Evolutionary conservation across 1,284 basidiomycete species (phyloP).

Genomic region (Melampsora americana): DNA sequence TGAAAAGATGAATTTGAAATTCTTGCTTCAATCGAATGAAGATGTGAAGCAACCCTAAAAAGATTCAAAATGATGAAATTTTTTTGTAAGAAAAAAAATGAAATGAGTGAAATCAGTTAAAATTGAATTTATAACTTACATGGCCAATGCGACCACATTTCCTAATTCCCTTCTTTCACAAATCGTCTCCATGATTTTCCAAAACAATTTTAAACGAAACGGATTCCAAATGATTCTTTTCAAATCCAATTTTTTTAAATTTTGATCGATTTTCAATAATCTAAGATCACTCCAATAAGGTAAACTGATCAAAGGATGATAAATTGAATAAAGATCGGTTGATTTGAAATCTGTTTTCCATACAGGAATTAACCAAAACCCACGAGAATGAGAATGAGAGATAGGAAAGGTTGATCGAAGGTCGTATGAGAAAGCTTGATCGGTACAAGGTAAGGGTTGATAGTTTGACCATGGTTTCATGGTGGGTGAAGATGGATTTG

Average conservation of each 20-base stretch:
- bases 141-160: slow-evolving; percentile 4
- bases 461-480: not conserved
- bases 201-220: slow-evolving; percentile 14
- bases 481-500: not conserved
- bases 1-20: not conserved
- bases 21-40: not conserved
- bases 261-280: too few species aligned
- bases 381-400: not conserved
- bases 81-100: too few species aligned
- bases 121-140: not conserved
- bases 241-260: not conserved
- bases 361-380: slow-evolving; percentile 40
- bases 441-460: slow-evolving; percentile 4
- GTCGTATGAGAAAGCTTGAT: not conserved
- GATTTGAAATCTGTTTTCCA: slow-evolving; percentile 2
- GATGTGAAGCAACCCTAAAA: not conserved
- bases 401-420: not conserved
- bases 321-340: slow-evolving; percentile 14
- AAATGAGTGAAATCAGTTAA: too few species aligned
- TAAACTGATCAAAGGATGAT: slow-evolving; percentile 20
- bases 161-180: slow-evolving; percentile 30
- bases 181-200: slow-evolving; percentile 18
- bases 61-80: too few species aligned
- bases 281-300: slow-evolving; percentile 26
- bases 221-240: slow-evolving; percentile 32